phyloP scores from a whole-genome alignment of 495 filamentous ascomycete species.

The Lentithecium fluviatile region DNA sequence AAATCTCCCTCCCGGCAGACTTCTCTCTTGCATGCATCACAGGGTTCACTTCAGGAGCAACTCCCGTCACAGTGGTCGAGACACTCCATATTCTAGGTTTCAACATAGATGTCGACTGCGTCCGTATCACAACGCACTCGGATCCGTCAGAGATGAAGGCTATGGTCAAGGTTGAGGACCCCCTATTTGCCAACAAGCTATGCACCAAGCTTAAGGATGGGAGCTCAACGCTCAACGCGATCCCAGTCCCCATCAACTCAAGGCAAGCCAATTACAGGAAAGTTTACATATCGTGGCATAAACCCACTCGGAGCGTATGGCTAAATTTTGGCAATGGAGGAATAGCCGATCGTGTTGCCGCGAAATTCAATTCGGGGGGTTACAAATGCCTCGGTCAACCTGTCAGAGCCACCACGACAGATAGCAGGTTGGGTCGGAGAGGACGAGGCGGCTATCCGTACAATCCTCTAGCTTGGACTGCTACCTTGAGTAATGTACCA shows the following conservation, averaged over 20 bases:
- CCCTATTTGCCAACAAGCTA: conserved; percentile 19
- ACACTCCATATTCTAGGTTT: neutral
- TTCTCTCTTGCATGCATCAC: conserved; percentile 26
- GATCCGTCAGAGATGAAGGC: neutral
- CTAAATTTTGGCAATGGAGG: conserved; percentile 28
- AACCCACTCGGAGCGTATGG: conserved; percentile 27
- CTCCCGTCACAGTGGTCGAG: neutral
- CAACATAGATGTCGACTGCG: neutral
- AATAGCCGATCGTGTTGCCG: conserved; percentile 17
- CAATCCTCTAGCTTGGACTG: neutral
- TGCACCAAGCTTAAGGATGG: conserved; percentile 8
- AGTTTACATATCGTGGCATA: conserved; percentile 29
- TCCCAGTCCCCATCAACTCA: neutral
- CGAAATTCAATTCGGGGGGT: conserved; percentile 15
- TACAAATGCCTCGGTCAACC: conserved; percentile 5
- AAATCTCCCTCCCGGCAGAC: conserved; percentile 27
- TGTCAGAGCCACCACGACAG: neutral
- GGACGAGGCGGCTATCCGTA: no score
- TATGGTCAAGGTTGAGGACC: conserved; percentile 25
- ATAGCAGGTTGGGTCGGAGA: neutral
- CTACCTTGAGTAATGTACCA: neutral
- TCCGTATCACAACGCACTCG: neutral
- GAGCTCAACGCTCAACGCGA: neutral
- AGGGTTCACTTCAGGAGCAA: conserved; percentile 10
- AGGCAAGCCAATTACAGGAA: conserved; percentile 18